These are phyloP conservation scores for Sphagnum magellanicum DNA, from an alignment of 228 moss, liverwort and hornwort genomes.

Conservation along the genomic window DNA sequence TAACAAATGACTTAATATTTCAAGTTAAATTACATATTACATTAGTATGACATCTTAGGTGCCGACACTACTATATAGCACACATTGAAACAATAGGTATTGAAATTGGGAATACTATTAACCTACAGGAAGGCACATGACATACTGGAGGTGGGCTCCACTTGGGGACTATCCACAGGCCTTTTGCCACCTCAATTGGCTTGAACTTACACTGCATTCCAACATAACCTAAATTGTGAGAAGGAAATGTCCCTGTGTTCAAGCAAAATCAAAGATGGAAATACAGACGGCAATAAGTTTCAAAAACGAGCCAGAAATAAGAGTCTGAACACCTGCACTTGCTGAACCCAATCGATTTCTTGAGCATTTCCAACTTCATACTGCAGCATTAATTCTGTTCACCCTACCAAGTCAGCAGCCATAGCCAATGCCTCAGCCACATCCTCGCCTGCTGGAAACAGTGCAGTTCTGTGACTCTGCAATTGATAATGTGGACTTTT, in stretches of 20 bases:
- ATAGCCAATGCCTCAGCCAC: conserved; percentile 87
- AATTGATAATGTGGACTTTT: not conserved
- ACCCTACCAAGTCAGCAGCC: conserved; percentile 83
- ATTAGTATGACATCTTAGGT: too few relatives aligned
- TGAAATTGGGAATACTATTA: not conserved
- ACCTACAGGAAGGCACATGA: too few relatives aligned
- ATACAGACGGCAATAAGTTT: too few relatives aligned
- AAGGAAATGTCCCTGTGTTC: too few relatives aligned
- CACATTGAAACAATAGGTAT: too few relatives aligned
- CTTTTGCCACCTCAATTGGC: conserved; percentile 85
- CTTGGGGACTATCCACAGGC: conserved; percentile 93
- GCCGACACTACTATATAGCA: too few relatives aligned
- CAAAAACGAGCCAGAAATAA: not conserved
- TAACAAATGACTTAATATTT: too few relatives aligned
- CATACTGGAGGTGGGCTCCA: conserved; percentile 87
- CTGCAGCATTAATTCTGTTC: conserved; percentile 74
- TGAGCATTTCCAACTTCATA: conserved; percentile 70
- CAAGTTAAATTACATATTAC: too few relatives aligned
- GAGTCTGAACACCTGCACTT: conserved; percentile 62
- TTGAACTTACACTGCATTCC: conserved; percentile 69
- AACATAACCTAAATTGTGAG: too few relatives aligned
- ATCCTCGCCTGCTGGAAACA: conserved; percentile 72
- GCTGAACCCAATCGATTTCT: conserved; percentile 86
- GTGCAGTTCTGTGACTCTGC: conserved; percentile 78
- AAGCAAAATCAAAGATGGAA: conserved; percentile 13